These are phyloP conservation scores for Scolecobasidium constrictum DNA, from an alignment of 2,329 filamentous ascomycete genomes.

Conservation along the genomic window DNA sequence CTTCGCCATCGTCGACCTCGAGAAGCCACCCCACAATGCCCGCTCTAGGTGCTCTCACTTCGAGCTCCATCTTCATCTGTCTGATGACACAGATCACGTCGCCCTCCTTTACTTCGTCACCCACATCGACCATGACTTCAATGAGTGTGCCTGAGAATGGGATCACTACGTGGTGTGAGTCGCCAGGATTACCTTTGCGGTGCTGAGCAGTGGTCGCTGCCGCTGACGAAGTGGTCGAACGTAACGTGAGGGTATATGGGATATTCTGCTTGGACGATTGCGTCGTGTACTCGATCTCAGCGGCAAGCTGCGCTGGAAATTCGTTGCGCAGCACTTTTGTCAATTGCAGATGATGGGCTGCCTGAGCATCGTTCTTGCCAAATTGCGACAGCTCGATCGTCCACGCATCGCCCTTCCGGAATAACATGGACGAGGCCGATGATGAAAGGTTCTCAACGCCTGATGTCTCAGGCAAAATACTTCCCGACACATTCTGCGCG, in stretches of 20 bases:
- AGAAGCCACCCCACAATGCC: conserved; percentile 41
- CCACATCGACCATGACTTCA: conserved; percentile 45
- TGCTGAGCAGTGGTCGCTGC: conserved; percentile 31
- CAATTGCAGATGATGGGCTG: conserved; percentile 41
- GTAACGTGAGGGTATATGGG: conserved; percentile 35
- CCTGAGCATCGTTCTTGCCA: conserved; percentile 12
- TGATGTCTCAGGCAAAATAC: conserved; percentile 13
- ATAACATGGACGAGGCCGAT: conserved; percentile 21
- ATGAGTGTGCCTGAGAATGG: conserved; percentile 50
- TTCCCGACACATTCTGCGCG: conserved; percentile 10
- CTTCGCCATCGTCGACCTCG: conserved; percentile 43
- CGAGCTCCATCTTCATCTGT: conserved; percentile 63
- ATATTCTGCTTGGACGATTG: conserved; percentile 21
- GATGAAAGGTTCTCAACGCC: conserved; percentile 10
- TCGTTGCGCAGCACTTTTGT: conserved; percentile 47
- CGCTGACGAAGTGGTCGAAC: conserved; percentile 31
- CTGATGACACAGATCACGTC: conserved; percentile 48
- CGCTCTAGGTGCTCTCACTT: conserved; percentile 40
- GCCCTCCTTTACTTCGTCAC: conserved; percentile 42
- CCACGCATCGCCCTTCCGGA: conserved; percentile 51
- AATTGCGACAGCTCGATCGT: conserved; percentile 35
- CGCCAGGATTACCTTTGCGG: conserved; percentile 36
- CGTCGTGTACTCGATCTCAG: conserved; percentile 40
- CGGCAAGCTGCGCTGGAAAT: conserved; percentile 44
- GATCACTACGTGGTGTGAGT: conserved; percentile 42